These are phyloP conservation scores for Salvia sclarea DNA, from an alignment of 305 asterid genomes.

Conservation along the genomic window DNA sequence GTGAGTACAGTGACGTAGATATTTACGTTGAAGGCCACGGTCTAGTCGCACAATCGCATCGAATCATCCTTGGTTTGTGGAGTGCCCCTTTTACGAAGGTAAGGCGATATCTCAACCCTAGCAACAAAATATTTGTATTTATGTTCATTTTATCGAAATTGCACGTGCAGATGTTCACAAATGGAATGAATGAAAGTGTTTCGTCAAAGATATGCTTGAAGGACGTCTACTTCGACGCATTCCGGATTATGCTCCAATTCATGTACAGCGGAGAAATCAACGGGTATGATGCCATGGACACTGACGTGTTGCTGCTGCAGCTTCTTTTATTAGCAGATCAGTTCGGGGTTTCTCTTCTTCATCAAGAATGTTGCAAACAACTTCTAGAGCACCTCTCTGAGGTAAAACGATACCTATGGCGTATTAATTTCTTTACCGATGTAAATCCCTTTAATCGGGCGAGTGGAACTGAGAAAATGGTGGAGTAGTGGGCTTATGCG, in stretches of 20 bases:
- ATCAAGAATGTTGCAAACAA: conserved; percentile 92
- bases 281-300: conserved; percentile 46
- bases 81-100: conserved; percentile 93
- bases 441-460: conserved; percentile 42
- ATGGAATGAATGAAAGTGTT: conserved; percentile 91
- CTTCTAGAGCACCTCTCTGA: conserved; percentile 83
- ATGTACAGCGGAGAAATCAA: conserved; percentile 73
- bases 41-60: conserved; percentile 60
- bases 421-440: conserved; percentile 25
- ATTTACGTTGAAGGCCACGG: conserved; percentile 69
- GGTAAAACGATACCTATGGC: conserved; percentile 48
- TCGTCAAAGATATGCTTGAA: conserved; percentile 65
- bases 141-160: not conserved
- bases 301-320: conserved; percentile 66
- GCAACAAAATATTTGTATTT: not conserved
- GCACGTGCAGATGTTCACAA: conserved; percentile 86
- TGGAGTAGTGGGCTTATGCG: conserved; percentile 52
- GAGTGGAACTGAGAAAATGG: conserved; percentile 53
- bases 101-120: conserved; percentile 10
- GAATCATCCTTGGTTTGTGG: conserved; percentile 88
- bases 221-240: conserved; percentile 78
- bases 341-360: conserved; percentile 88
- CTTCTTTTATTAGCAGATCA: conserved; percentile 88
- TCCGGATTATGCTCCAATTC: conserved; percentile 72
- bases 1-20: conserved; percentile 77